These are phyloP conservation scores for Coemansia sp. DNA, from an alignment of 192 early-diverging fungal genomes.

Conservation along the genomic window DNA sequence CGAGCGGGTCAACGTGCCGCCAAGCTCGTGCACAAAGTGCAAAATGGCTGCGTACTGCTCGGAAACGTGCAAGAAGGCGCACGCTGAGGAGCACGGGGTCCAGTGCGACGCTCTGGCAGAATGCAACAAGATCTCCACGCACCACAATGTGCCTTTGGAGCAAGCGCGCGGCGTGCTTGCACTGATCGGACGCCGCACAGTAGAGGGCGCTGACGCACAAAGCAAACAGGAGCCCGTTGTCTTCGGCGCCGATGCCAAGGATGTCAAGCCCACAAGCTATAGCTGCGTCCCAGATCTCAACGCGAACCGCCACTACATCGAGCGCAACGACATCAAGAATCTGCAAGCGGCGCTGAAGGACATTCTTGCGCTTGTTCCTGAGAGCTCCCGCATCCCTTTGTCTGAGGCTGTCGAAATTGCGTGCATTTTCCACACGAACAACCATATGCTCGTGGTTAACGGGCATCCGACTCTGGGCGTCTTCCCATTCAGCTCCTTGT, in stretches of 20 bases:
- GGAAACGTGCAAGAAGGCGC: constrained; percentile 49
- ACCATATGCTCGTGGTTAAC: constrained; percentile 60
- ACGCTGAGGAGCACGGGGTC: constrained; percentile 41
- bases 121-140: constrained; percentile 35
- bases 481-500: constrained; percentile 70
- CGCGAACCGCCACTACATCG: constrained; percentile 52
- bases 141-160: constrained; percentile 36
- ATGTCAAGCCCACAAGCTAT: constrained; percentile 27
- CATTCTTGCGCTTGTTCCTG: constrained; percentile 45
- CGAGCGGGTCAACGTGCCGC: constrained; percentile 24
- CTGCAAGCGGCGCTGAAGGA: constrained; percentile 46
- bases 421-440: constrained; percentile 67
- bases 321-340: constrained; percentile 38
- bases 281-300: constrained; percentile 41
- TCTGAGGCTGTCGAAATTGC: constrained; percentile 56
- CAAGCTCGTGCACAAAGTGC: constrained; percentile 46
- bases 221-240: not conserved
- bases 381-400: constrained; percentile 28
- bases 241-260: constrained; percentile 13
- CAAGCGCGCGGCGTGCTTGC: constrained; percentile 44
- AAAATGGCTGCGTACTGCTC: constrained; percentile 61
- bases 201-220: constrained; percentile 7
- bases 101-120: constrained; percentile 48
- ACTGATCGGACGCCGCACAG: constrained; percentile 39
- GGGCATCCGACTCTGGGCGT: constrained; percentile 63